phyloP scores from a whole-genome alignment of 225 moss, liverwort and hornwort genomes.

The Climacium dendroides region DNA sequence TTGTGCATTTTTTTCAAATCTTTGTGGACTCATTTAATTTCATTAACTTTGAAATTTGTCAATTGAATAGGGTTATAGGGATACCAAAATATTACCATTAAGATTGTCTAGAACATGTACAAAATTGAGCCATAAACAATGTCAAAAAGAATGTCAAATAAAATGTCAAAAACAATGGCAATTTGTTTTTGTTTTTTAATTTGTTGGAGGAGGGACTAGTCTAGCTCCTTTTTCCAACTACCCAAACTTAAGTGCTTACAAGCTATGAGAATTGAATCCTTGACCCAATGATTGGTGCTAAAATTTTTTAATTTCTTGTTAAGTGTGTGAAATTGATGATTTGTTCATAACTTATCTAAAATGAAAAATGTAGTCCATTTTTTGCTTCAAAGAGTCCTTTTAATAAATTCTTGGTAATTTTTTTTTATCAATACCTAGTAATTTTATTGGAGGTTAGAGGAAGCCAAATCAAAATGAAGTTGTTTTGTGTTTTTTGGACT shows the following conservation, averaged over 20 bases:
- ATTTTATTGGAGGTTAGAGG: neutral
- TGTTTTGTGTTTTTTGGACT: neutral
- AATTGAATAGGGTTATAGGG: too few species aligned
- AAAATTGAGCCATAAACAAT: neutral
- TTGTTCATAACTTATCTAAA: neutral
- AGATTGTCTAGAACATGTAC: neutral
- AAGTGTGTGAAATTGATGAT: neutral
- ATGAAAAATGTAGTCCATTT: neutral
- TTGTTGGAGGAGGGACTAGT: rapidly evolving
- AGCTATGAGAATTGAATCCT: rapidly evolving
- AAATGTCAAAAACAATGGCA: too few species aligned
- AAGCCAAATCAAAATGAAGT: neutral
- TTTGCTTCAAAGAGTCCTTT: rapidly evolving
- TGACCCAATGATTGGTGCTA: neutral
- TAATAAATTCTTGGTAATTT: neutral
- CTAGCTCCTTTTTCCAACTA: neutral
- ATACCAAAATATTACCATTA: rapidly evolving
- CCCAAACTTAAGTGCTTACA: rapidly evolving
- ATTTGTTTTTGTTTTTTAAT: neutral
- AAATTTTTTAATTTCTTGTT: neutral
- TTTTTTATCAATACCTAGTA: neutral
- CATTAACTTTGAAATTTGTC: neutral
- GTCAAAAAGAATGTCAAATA: neutral
- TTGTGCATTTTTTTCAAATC: neutral
- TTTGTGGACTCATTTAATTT: neutral